Evolutionary conservation across 768 basidiomycete genomes (phyloP), one percentile per base, ranked within the genome.

Genomic region (Panus rudis): DNA sequence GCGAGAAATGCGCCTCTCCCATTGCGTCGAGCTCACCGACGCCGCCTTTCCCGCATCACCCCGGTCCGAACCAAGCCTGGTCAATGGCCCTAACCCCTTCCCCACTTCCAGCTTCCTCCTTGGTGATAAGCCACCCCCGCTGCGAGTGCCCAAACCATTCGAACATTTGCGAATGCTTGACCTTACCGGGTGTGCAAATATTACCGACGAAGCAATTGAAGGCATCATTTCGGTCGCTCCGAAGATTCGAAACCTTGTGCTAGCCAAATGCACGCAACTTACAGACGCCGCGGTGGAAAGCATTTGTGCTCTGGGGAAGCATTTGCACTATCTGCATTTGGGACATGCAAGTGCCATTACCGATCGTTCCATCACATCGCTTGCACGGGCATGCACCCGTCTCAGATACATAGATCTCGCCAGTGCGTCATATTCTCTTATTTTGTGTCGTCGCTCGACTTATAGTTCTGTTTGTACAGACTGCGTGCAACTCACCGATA

Each of bases 331-430:
- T 59, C 75, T 99, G 25, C 96, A 99, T 61, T 73, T 98, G 30
- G 96, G 92, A 6, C 94, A 99, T 67, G 87, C 90, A 6, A 70
- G 70, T 51, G 82, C 80, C 53, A 92, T 98, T 49, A 94, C 92
- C 6, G 96, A 99, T 61, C 75, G 76, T 30, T 90, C 87, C 6
- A 85, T 99, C 26, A 82, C 79, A 43, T 73, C 75, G 8, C 71
- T 99, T 19, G 93, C 92, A 10, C 72, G 89, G 32, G 74, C 78
- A 26, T 99, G 96, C 63, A 92, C 88, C 1, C 74, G 94, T 23
- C 63, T 99, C 51, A 73, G 96, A 54, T 99, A 98, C 60, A 81
- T 99, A 52, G 96, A 99, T 63, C 83, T 99, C 49, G 96, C 96
- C 4, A 92, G 92, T 93, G 47, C 57, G 88, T 76, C 6, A 11